A percentile compares a stretch with the other conserved stretches of the same genome.
These are phyloP conservation scores for Parathielavia hyrcaniae DNA, from an alignment of 495 filamentous ascomycete species.

Conservation along the genomic window DNA sequence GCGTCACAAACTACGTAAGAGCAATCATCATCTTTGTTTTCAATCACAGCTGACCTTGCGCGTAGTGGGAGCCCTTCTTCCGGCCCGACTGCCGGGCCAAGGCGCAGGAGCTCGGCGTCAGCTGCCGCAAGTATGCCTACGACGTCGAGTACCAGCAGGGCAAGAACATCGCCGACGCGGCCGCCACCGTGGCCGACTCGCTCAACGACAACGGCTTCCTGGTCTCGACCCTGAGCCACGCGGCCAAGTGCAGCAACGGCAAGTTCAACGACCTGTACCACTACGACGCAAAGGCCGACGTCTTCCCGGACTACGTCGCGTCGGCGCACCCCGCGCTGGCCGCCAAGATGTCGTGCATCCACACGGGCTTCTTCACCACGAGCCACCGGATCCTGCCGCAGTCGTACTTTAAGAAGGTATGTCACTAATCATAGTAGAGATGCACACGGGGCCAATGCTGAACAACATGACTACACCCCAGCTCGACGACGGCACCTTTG, in stretches of 20 bases:
- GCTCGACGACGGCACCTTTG: slow-evolving; percentile 30
- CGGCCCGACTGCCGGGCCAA: slow-evolving; percentile 27
- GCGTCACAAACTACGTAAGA: slow-evolving; percentile 49
- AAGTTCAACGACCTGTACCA: slow-evolving; percentile 39
- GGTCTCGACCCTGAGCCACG: slow-evolving; percentile 39
- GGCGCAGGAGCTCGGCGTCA: slow-evolving; percentile 24
- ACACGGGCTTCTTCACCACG: slow-evolving; percentile 42
- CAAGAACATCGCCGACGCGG: slow-evolving; percentile 49
- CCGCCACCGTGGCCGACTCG: slow-evolving; percentile 38
- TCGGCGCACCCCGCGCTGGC: slow-evolving; percentile 37
- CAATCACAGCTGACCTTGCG: too few relatives aligned
- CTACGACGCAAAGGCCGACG: slow-evolving; percentile 41
- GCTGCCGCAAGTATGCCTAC: slow-evolving; percentile 40
- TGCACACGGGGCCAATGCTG: too few relatives aligned
- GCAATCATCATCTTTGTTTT: too few relatives aligned
- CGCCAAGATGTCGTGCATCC: slow-evolving; percentile 43
- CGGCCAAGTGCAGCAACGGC: slow-evolving; percentile 34
- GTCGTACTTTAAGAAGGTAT: slow-evolving; percentile 36
- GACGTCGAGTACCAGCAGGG: slow-evolving; percentile 47
- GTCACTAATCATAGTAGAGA: too few relatives aligned
- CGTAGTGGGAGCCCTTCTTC: slow-evolving; percentile 44
- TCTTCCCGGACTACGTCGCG: slow-evolving; percentile 38
- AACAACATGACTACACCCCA: slow-evolving; percentile 4
- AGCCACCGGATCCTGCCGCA: slow-evolving; percentile 36
- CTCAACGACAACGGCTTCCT: slow-evolving; percentile 45